Evolutionary conservation across 1,284 basidiomycete species (phyloP), one percentile per base, ranked within the genome.

Genomic region (Ganoderma multipileum): DNA sequence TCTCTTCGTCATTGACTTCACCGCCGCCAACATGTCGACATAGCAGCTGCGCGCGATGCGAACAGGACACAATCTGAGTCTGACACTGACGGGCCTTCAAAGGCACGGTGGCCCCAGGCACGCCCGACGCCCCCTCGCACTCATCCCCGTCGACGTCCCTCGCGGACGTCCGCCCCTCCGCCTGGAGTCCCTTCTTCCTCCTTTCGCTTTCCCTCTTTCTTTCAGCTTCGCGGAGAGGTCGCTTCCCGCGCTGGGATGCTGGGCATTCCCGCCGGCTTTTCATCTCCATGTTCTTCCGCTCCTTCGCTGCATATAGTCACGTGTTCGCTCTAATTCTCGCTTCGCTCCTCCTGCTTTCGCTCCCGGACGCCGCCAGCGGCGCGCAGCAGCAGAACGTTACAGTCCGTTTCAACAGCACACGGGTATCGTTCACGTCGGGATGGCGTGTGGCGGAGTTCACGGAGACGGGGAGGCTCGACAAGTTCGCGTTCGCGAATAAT

Each of bases 221-320:
- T 62, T 63, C 54, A 41, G 50, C 65, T 71, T 65, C 68, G 63
- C 58, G 58, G 38, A 41, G 38, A 60, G 20, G 33, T 60, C 58
- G 58, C 38, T 60, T 30, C 36, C 68, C 63, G 38, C 47, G 71
- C 71, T 50, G 73, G 72, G 71, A 76, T 77, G 76, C 76, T 77
- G 76, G 72, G 64, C 74, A 74, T 74, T 68, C 64, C 67, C 64
- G 47, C 57, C 61, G 67, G 64, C 57, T 66, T 68, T 63, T 58
- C 16, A 63, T 65, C 52, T 64, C 67, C 54, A 71, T 72, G 66
- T 44, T 67, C 52, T 44, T 23, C 52, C 47, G 67, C 66, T 60
- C 59, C 12, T 67, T 74, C n/a, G n/a, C 50, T 66, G 59, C 67
- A 58, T 63, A 69, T 66, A 47, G 61, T 64, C 16, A 63, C 42